These are phyloP conservation scores for Fusarium sulawesiense DNA, from an alignment of 2,329 filamentous ascomycete genomes.

Conservation along the genomic window DNA sequence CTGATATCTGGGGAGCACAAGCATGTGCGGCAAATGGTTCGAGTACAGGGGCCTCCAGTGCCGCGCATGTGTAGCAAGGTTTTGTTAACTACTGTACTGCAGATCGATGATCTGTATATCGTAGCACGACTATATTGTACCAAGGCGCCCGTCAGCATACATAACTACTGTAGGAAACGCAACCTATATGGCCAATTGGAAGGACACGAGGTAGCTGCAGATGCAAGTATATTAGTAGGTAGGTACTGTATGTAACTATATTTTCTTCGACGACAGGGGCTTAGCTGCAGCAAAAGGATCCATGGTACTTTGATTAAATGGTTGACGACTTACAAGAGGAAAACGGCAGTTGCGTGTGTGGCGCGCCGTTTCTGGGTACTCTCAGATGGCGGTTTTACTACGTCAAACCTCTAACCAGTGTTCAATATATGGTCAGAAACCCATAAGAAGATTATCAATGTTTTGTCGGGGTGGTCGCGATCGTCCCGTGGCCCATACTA, in stretches of 20 bases:
- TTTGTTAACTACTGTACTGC: constrained; percentile 26
- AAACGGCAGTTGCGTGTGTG: background rate
- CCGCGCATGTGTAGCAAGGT: constrained; percentile 31
- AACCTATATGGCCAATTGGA: background rate
- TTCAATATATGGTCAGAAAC: background rate
- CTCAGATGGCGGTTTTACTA: background rate
- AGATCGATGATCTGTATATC: constrained; percentile 37
- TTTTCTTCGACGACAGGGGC: too few species aligned
- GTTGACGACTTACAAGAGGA: background rate
- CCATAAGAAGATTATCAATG: background rate
- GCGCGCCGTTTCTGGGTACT: background rate
- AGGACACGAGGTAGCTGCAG: constrained; percentile 10
- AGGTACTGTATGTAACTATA: too few species aligned
- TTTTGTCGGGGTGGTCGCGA: background rate
- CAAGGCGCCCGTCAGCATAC: constrained; percentile 12
- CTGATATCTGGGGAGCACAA: constrained; percentile 31
- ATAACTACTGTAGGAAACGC: background rate
- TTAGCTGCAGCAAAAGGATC: background rate
- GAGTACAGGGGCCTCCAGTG: constrained; percentile 23
- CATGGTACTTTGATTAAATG: background rate
- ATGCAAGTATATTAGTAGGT: background rate
- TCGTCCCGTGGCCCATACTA: constrained; percentile 20
- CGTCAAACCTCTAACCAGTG: background rate
- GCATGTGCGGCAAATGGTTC: constrained; percentile 24
- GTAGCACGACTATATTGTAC: constrained; percentile 26